Evolutionary conservation across 2,329 filamentous ascomycete genomes (phyloP).

Genomic region (Dactylonectria macrodidyma): DNA sequence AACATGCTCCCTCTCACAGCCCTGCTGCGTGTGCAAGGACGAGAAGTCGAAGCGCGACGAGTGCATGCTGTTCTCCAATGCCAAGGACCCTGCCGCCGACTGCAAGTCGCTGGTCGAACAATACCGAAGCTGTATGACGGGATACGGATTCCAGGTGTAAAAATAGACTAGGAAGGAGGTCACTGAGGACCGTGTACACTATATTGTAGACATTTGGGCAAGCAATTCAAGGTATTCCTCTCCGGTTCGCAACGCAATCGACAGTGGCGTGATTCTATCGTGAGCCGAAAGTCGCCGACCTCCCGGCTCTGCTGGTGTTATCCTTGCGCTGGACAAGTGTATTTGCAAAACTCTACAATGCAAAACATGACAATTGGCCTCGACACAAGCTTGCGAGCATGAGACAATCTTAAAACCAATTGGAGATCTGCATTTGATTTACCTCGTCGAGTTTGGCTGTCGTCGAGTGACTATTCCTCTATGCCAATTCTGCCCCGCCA

Average conservation of each 20-base stretch:
- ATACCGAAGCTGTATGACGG: slow-evolving; percentile 93
- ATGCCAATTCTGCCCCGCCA: too few species aligned
- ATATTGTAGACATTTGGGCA: slow-evolving; percentile 45
- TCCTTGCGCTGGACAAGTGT: too few species aligned
- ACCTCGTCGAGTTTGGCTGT: not conserved
- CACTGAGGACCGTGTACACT: slow-evolving; percentile 42
- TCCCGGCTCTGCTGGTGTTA: slow-evolving; percentile 1
- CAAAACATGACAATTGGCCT: not conserved
- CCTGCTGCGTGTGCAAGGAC: slow-evolving; percentile 97
- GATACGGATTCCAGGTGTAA: slow-evolving; percentile 87
- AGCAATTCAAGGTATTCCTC: slow-evolving; percentile 42
- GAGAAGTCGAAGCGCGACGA: slow-evolving; percentile 95
- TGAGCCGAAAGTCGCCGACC: slow-evolving; percentile 11
- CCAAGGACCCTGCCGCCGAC: slow-evolving; percentile 85
- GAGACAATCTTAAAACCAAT: not conserved
- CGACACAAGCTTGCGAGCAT: not conserved
- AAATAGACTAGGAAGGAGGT: slow-evolving; percentile 21
- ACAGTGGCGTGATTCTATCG: slow-evolving; percentile 43
- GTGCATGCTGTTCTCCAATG: slow-evolving; percentile 97
- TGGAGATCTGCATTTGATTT: not conserved
- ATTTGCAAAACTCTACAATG: not conserved
- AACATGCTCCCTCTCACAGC: slow-evolving; percentile 64
- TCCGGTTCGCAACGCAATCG: slow-evolving; percentile 28
- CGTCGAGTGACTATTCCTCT: not conserved
- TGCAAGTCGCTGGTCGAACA: slow-evolving; percentile 87